Percentiles rank a stretch among this genome's conserved stretches.
Evolutionary conservation across 1,284 basidiomycete genomes (phyloP).

Genomic region (Austroboletus niveus): DNA sequence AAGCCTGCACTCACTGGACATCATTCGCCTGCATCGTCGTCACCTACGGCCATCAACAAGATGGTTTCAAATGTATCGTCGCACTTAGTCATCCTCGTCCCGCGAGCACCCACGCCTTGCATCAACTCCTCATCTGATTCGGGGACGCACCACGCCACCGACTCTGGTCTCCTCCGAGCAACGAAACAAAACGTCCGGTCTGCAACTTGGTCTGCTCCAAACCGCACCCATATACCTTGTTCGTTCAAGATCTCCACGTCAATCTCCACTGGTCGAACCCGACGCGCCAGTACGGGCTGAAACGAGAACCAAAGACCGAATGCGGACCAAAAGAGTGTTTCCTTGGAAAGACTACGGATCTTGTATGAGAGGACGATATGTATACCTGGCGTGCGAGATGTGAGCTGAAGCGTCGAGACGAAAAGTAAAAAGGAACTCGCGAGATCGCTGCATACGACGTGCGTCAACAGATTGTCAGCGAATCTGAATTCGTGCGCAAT

Average conservation of each 20-base stretch:
- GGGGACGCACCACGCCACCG: constrained; percentile 55
- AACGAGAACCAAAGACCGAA: constrained; percentile 84
- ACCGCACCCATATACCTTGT: constrained; percentile 37
- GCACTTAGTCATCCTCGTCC: constrained; percentile 41
- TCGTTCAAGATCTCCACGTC: neutral
- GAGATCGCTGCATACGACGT: constrained; percentile 74
- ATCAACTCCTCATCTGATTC: constrained; percentile 52
- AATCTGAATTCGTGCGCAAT: constrained; percentile 40
- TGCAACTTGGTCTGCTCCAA: constrained; percentile 36
- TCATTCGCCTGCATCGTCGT: neutral
- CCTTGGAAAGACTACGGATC: constrained; percentile 73
- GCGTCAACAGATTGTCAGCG: constrained; percentile 41
- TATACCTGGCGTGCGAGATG: constrained; percentile 41
- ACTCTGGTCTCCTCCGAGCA: constrained; percentile 55
- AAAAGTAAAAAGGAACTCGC: constrained; percentile 39
- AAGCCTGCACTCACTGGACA: no score
- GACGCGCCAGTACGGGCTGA: constrained; percentile 49
- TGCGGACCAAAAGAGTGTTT: constrained; percentile 77
- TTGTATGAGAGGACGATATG: constrained; percentile 69
- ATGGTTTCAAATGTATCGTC: constrained; percentile 66
- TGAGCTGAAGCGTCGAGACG: neutral
- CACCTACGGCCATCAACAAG: neutral
- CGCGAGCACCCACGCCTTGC: constrained; percentile 50
- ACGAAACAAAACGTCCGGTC: constrained; percentile 60
- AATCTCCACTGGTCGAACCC: neutral